Evolutionary conservation across 2,329 filamentous ascomycete genomes (phyloP), one percentile per base, ranked within the genome.

Genomic region (Pseudogymnoascus pannorum): DNA sequence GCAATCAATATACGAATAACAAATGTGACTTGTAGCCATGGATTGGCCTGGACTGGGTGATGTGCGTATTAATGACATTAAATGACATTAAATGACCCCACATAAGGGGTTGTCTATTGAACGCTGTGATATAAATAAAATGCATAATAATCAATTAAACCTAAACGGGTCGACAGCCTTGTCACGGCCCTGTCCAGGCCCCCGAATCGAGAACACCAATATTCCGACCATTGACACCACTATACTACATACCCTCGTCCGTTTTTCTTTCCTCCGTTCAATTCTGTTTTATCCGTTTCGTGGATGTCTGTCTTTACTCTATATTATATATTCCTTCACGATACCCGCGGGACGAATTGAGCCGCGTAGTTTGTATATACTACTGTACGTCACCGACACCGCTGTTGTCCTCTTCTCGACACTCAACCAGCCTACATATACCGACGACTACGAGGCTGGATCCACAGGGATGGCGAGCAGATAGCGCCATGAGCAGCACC

Each of bases 141-240:
- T 54, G 48, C 48, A 31, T 54, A 31, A 54, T 31, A 54, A 31
- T 54, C 48, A 54, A 54, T 54, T 54, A 54, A 54, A 54, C 48
- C 48, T 54, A 58, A 58, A 58, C 57, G 57, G 57, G 57, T 24
- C 57, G 57, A 38, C 57, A 58, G 57, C 57, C 48, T 54, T 54
- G 48, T 31, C 48, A 26, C 48, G 26, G 48, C 8, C 48, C 48
- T 54, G 48, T 4, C 48, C 48, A 54, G 48, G 9, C 26, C 48
- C 16, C 48, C 48, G 16, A 54, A 54, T 54, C 48, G 48, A 54
- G 48, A 54, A 54, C 48, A 54, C 26, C 48, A 54, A 54, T 54
- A 54, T 31, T 54, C 44, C 18, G n/a, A 54, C 12, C 44, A 12
- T 51, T 54, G 44, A 54, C 44, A 54, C 44, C 44, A 54, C 44